These are phyloP conservation scores for Pilobolus umbonatus DNA, from an alignment of 192 early-diverging fungal genomes.

Conservation along the genomic window DNA sequence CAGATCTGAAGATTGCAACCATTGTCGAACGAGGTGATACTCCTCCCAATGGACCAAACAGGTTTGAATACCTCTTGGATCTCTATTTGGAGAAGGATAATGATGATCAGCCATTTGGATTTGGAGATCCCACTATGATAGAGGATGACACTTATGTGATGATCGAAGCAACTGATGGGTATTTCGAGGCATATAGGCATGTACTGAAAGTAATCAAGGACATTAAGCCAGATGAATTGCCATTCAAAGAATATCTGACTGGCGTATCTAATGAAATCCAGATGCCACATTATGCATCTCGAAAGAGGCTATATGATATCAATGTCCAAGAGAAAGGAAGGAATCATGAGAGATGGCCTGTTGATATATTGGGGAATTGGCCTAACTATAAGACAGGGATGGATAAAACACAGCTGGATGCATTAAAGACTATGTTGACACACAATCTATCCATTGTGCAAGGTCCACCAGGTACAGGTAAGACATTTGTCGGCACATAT, in stretches of 20 bases:
- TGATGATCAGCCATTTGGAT: conserved; percentile 24
- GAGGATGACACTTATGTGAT: conserved; percentile 30
- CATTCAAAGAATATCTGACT: conserved; percentile 40
- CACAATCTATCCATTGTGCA: conserved; percentile 44
- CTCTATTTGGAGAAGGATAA: conserved; percentile 26
- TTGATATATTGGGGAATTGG: conserved; percentile 11
- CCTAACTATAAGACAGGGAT: conserved; percentile 23
- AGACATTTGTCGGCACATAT: conserved; percentile 50
- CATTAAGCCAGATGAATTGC: conserved; percentile 30
- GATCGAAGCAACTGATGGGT: conserved; percentile 35
- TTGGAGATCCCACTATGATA: conserved; percentile 18
- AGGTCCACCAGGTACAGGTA: conserved; percentile 59
- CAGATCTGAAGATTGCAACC: conserved; percentile 41
- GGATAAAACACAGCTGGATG: conserved; percentile 40
- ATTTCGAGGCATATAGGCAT: conserved; percentile 53
- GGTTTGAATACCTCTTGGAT: conserved; percentile 32
- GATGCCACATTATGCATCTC: conserved; percentile 34
- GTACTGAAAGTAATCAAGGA: conserved; percentile 41
- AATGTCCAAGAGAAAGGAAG: neutral
- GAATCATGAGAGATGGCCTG: neutral
- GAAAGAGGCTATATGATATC: conserved; percentile 22
- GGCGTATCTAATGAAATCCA: conserved; percentile 31
- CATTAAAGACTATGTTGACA: conserved; percentile 41
- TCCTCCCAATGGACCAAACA: conserved; percentile 33
- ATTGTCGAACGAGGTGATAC: conserved; percentile 44